Base-by-base conservation (phyloP, 164 flowering plant genomes). In the Aristolochia contorta region DNA sequence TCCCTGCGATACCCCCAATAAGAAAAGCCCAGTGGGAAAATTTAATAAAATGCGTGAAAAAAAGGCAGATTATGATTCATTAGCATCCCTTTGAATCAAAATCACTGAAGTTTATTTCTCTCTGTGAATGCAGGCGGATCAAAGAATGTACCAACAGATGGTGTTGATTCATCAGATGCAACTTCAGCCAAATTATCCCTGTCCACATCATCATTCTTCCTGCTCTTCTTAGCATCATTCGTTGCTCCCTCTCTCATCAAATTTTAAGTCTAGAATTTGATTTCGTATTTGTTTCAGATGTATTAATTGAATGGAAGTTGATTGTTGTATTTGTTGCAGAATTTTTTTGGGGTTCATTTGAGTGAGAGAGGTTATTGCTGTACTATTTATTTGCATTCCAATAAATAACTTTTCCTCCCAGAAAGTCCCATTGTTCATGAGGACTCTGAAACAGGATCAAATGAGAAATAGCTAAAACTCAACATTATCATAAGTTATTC, bases 111-210 rank as follows among this genome's bases (percentile, higher is more conserved):
- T 19, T 12, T 19, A 0, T 15, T n/a, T 2, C 2, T 1, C 21
- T 32, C 45, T 47, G 51, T 65, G 61, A 32, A 49, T 51, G 68
- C 54, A 66, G 68, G 59, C 16, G 59, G 57, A 49, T 41, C 65
- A 19, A 57, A 56, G 30, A 12, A 59, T 21, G 56, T 37, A 6
- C 60, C 69, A 54, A 20, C 57, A 0, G 47, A 59, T 18, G 54
- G 30, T 19, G 56, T 58, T 23, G 21, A 60, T 18, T 6, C 65
- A 21, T 50, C 65, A 6, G 61, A 56, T 33, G 65, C 60, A 61
- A 56, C 47, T 22, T 18, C 33, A 9, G 61, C 24, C 65, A 56
- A 43, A 41, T 49, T 61, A 30, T 27, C 65, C 15, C 27, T 67
- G 47, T 47, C 56, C 48, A 18, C 48, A 47, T 6, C 47, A 13